Evolutionary conservation across 208 protist species (phyloP), one percentile per base, ranked within the genome.

Genomic region (Balamuthia mandrillaris): DNA sequence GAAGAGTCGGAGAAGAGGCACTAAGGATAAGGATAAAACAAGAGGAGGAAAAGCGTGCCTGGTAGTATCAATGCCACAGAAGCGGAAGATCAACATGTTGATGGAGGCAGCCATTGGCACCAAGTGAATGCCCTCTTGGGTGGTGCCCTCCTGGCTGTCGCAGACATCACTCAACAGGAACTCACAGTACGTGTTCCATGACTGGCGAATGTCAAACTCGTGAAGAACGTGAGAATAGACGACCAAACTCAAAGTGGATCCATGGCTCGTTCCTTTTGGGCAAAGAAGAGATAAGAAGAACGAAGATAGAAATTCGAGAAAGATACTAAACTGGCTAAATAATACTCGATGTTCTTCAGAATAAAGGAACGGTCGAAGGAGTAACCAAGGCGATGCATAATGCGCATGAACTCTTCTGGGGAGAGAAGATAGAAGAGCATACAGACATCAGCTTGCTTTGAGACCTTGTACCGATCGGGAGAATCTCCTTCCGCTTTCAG

Each of bases 401-500:
- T 68, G 51, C 75, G 44, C 21, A 83, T 45, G 5, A 83, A 24
- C 56, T 88, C 86, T 24, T 87, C 41, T 27, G 45, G 39, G 24
- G 86, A 33, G 16, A 89, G 51, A 27, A 89, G 82, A 44, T 89
- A 88, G 81, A 77, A 89, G 44, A 88, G 52, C 85, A 89, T 87
- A 29, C 86, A 70, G 5, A 85, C 88, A 49, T 89, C 86, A 37
- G 86, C 84, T 49, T 89, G 86, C 56, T 89, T 89, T 18, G 72
- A 44, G 24, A 89, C 24, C 74, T 81, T 63, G 85, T 89, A 89
- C 0, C 86, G 49, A 29, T 79, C 85, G 47, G 70, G 54, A 5
- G 56, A 83, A 18, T 88, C 65, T 5, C 72, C 72, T 41, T 89
- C 86, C 24, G 86, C 37, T 44, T 88, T 63, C 33, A 89, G 68